These are phyloP conservation scores for Amphicarpaea edgeworthii DNA, from an alignment of 306 rosid genomes.

Conservation along the genomic window DNA sequence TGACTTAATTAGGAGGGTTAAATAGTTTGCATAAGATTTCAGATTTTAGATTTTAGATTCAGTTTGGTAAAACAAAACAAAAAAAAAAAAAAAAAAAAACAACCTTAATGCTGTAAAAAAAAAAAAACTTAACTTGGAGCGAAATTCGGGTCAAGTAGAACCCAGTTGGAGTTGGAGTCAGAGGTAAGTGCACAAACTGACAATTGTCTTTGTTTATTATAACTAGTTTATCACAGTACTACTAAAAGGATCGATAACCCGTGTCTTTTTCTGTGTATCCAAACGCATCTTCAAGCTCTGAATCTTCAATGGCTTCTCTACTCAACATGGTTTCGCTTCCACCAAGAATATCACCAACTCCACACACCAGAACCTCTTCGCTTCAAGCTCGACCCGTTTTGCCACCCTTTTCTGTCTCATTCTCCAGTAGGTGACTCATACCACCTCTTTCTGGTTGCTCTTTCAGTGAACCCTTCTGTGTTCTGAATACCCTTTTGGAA, in stretches of 20 bases:
- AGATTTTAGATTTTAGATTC: no score
- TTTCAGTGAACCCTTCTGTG: slow-evolving; percentile 11
- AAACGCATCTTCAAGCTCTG: slow-evolving; percentile 22
- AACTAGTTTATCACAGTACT: slow-evolving; percentile 30
- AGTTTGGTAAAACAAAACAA: no score
- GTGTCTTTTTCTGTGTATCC: background rate
- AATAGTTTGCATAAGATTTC: no score
- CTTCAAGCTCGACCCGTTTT: slow-evolving; percentile 36
- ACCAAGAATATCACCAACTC: slow-evolving; percentile 38
- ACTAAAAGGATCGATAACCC: slow-evolving; percentile 10
- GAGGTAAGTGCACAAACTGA: background rate
- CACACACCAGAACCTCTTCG: slow-evolving; percentile 32
- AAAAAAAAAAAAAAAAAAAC: no score
- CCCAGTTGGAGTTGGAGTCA: background rate
- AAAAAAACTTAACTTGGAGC: background rate
- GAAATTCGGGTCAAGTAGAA: background rate
- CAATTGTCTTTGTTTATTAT: background rate
- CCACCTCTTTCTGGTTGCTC: slow-evolving; percentile 30
- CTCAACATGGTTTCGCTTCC: slow-evolving; percentile 52
- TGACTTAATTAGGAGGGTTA: no score
- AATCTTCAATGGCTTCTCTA: slow-evolving; percentile 46
- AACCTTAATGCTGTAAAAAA: no score
- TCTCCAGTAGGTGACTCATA: slow-evolving; percentile 48
- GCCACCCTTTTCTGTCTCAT: slow-evolving; percentile 31
- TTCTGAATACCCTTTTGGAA: slow-evolving; percentile 39